A percentile compares a stretch with the other conserved stretches of the same genome.
These are phyloP conservation scores for Malus sieversii DNA, from an alignment of 306 rosid genomes.

Conservation along the genomic window DNA sequence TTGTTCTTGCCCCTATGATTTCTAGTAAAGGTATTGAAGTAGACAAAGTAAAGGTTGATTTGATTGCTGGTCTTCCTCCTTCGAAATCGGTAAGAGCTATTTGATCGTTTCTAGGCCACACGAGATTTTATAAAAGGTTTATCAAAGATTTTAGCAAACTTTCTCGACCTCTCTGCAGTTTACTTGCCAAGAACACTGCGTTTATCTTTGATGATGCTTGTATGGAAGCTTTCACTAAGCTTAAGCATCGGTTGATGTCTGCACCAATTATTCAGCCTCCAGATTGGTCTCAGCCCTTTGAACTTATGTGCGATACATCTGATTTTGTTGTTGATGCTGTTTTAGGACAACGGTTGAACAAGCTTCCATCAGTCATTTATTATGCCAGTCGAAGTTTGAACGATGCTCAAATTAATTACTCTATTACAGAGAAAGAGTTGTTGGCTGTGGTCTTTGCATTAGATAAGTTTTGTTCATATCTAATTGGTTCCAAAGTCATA, in stretches of 20 bases:
- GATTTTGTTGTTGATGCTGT: no score
- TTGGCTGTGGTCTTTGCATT: not conserved
- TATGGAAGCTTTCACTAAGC: not conserved
- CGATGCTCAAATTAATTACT: not conserved
- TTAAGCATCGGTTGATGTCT: not conserved
- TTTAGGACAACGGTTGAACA: no score
- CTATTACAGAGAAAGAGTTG: not conserved
- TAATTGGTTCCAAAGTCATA: not conserved
- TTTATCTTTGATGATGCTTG: not conserved
- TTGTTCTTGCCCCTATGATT: no score
- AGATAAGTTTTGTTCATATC: not conserved
- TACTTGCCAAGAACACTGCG: not conserved
- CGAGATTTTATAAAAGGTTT: not conserved
- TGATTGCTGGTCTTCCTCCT: not conserved
- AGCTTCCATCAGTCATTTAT: no score
- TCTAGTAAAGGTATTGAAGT: no score
- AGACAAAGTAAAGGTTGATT: not conserved
- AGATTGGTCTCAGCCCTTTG: not conserved
- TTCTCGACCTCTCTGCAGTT: not conserved
- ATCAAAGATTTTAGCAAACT: no score
- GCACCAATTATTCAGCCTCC: not conserved
- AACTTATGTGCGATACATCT: no score
- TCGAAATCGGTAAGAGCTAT: not conserved
- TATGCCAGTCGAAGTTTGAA: no score
- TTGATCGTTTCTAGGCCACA: not conserved